Evolutionary conservation across 352 stramenopile species (phyloP).

Genomic region (Globisporangium iwayamae): DNA sequence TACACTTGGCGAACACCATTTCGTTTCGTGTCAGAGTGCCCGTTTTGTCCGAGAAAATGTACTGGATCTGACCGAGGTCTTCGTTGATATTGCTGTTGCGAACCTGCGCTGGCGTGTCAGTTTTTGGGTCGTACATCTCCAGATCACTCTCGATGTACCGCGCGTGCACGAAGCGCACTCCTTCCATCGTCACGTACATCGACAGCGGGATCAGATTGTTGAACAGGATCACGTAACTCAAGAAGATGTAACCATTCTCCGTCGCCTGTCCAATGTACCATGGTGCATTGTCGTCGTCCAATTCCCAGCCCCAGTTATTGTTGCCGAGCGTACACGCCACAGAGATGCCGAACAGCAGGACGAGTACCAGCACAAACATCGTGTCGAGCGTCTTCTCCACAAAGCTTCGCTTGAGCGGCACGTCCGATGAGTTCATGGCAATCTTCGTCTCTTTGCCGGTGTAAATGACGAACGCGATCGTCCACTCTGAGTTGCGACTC

Average conservation of each 20-base stretch:
- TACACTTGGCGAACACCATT: constrained; percentile 92
- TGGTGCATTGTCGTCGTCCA: constrained; percentile 40
- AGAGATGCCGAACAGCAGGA: constrained; percentile 84
- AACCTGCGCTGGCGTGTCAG: constrained; percentile 82
- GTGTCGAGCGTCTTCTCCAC: constrained; percentile 85
- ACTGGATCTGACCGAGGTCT: constrained; percentile 88
- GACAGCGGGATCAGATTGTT: constrained; percentile 96
- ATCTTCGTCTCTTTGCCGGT: constrained; percentile 84
- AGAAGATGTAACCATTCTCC: constrained; percentile 83
- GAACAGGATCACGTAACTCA: constrained; percentile 89
- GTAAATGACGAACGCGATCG: constrained; percentile 82
- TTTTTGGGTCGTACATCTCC: constrained; percentile 70
- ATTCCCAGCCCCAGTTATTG: constrained; percentile 78
- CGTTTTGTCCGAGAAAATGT: constrained; percentile 90
- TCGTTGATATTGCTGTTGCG: constrained; percentile 88
- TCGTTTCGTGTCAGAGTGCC: constrained; percentile 85
- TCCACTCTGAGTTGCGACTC: constrained; percentile 84
- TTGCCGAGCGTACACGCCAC: constrained; percentile 80
- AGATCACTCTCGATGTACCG: constrained; percentile 81
- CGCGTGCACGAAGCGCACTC: constrained; percentile 83
- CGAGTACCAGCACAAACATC: constrained; percentile 86
- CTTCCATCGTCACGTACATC: constrained; percentile 90
- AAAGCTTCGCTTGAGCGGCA: constrained; percentile 83
- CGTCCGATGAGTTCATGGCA: constrained; percentile 77
- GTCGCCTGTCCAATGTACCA: constrained; percentile 66